phyloP scores from a whole-genome alignment of 192 early-diverging fungal species.

The Dispira simplex region DNA sequence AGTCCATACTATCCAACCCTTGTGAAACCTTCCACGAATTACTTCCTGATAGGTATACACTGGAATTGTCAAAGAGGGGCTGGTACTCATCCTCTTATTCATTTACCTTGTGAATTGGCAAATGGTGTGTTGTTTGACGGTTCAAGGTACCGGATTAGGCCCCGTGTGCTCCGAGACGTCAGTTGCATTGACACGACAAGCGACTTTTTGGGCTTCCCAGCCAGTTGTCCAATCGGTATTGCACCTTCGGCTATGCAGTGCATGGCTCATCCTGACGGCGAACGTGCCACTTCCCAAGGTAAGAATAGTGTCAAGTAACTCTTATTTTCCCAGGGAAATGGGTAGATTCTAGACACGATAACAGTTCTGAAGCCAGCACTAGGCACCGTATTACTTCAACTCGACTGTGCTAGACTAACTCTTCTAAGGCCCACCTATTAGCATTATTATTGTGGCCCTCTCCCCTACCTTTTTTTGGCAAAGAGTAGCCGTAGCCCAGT shows the following conservation, averaged over 20 bases:
- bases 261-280: constrained; percentile 48
- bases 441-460: too few species aligned
- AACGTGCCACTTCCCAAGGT: constrained; percentile 43
- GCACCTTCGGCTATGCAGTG: constrained; percentile 64
- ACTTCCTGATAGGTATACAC: constrained; percentile 17
- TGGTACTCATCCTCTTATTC: constrained; percentile 17
- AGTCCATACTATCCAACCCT: constrained; percentile 42
- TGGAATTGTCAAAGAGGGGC: not conserved
- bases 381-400: not conserved
- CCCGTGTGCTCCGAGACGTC: constrained; percentile 60
- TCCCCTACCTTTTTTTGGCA: constrained; percentile 11
- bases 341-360: not conserved
- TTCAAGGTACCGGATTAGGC: constrained; percentile 31
- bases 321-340: not conserved
- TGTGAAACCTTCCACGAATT: constrained; percentile 19
- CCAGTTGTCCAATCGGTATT: constrained; percentile 48
- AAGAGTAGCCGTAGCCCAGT: constrained; percentile 18
- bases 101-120: constrained; percentile 18
- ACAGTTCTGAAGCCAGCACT: not conserved
- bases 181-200: constrained; percentile 42
- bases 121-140: constrained; percentile 40
- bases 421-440: too few species aligned
- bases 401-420: too few species aligned
- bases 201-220: constrained; percentile 39
- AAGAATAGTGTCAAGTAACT: constrained; percentile 15